phyloP scores from a whole-genome alignment of 345 rosid genomes.

The Lenwebbia sp. region DNA sequence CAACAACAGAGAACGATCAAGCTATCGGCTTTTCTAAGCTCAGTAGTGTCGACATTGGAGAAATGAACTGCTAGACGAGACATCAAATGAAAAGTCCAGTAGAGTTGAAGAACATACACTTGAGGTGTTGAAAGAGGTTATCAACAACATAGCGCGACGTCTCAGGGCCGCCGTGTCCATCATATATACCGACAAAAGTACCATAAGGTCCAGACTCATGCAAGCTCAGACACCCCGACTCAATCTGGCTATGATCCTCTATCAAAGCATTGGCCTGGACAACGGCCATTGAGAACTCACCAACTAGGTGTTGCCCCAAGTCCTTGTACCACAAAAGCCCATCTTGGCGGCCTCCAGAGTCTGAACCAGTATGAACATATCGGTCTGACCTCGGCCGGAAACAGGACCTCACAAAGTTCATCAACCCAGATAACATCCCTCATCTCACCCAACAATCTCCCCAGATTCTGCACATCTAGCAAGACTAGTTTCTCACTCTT shows the following conservation, averaged over 20 bases:
- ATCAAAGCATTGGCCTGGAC: constrained; percentile 44
- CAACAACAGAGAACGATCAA: background rate
- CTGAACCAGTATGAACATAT: constrained; percentile 21
- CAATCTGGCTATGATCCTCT: constrained; percentile 49
- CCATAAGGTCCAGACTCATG: constrained; percentile 35
- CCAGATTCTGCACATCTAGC: background rate
- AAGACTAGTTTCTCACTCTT: background rate
- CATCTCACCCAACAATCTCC: constrained; percentile 25
- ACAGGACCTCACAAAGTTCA: constrained; percentile 39
- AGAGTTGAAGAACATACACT: constrained; percentile 14
- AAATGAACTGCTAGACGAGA: background rate
- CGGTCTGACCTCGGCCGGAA: constrained; percentile 27
- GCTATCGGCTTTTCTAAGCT: background rate
- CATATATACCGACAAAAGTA: constrained; percentile 42
- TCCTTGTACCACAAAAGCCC: constrained; percentile 49
- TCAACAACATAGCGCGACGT: constrained; percentile 30
- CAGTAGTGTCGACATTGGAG: background rate
- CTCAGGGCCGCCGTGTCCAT: constrained; percentile 50
- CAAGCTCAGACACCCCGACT: constrained; percentile 37
- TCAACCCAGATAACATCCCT: constrained; percentile 55
- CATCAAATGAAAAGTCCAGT: background rate
- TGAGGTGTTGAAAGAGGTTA: constrained; percentile 38
- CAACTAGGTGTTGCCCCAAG: constrained; percentile 31
- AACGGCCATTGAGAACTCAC: constrained; percentile 48
- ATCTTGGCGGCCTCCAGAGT: constrained; percentile 33